Evolutionary conservation across 768 basidiomycete genomes (phyloP), one percentile per base, ranked within the genome.

Genomic region (Glaciozyma martinii): DNA sequence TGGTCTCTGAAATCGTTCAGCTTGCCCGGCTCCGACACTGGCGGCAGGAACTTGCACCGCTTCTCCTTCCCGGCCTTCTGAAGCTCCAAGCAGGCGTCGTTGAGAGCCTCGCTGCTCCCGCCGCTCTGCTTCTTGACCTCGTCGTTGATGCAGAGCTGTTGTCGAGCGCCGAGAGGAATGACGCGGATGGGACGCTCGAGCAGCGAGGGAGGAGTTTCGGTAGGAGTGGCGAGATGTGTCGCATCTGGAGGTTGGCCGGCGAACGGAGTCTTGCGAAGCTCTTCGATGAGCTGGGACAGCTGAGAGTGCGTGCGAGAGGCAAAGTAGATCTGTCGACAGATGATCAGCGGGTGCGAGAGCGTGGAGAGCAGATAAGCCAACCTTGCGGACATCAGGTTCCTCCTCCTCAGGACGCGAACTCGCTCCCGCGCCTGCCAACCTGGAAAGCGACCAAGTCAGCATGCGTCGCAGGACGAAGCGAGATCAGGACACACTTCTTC

Each of bases 301-400:
- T 99, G 94, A 2, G 93, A 93, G 77, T 99, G 94, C 1, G 94
- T 99, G 40, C 94, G 81, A 0, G 95, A 98, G 0, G 93, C 88
- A 73, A 93, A 95, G 76, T 85, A 95, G 66, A 98, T 86, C 80
- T 79, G 62, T 7, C 0, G 29, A 86, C 73, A 86, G 88, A 6
- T 81, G 80, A 21, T 81, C 80, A 53, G 73, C 70, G 25, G 78
- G 78, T 37, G 71, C 62, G 29, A 55, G 46, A 1, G 58, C 33
- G 8, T 25, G 27, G 9, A n/a, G 47, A 40, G 10, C n/a, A n/a
- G 3, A 23, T 25, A 3, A 52, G 29, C 49, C 50, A 19, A 62
- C 70, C 56, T 62, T 46, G 40, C 68, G 40, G 21, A 76, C 75
- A 58, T 76, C 77, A 10, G 74, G 72, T 5, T 75, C 71, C 43